Evolutionary conservation across 2,329 filamentous ascomycete species (phyloP).

Genomic region (Beauveria scarabaeidicola): DNA sequence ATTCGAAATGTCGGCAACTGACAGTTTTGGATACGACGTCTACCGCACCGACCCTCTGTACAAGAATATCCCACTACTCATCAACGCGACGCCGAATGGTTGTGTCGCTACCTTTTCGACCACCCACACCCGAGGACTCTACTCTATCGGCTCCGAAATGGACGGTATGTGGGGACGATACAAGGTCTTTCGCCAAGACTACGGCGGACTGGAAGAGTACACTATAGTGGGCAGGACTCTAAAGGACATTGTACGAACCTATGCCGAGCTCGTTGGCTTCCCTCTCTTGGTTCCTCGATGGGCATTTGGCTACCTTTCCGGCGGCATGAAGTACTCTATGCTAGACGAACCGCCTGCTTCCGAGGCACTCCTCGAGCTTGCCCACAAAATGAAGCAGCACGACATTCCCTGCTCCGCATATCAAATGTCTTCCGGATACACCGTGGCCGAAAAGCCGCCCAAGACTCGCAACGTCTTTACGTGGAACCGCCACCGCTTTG

Average conservation of each 20-base stretch:
- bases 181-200: conserved; percentile 65
- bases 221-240: conserved; percentile 58
- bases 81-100: conserved; percentile 56
- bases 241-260: conserved; percentile 55
- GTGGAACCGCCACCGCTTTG: conserved; percentile 64
- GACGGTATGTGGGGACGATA: conserved; percentile 69
- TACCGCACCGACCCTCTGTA: conserved; percentile 65
- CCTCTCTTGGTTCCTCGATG: conserved; percentile 61
- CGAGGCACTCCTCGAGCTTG: conserved; percentile 52
- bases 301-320: conserved; percentile 65
- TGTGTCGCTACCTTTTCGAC: conserved; percentile 62
- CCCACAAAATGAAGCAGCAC: conserved; percentile 51
- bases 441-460: conserved; percentile 55
- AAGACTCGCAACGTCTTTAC: conserved; percentile 65
- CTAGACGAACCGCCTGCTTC: conserved; percentile 42
- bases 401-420: conserved; percentile 64
- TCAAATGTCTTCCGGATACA: conserved; percentile 67
- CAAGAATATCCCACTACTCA: conserved; percentile 66
- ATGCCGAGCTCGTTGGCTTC: conserved; percentile 60
- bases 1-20: conserved; percentile 60
- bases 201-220: conserved; percentile 65
- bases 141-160: conserved; percentile 62
- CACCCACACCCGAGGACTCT: conserved; percentile 54
- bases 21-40: conserved; percentile 66
- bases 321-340: conserved; percentile 49